phyloP scores from a whole-genome alignment of 768 basidiomycete species.

The Sistotremastrum niveocremeum region DNA sequence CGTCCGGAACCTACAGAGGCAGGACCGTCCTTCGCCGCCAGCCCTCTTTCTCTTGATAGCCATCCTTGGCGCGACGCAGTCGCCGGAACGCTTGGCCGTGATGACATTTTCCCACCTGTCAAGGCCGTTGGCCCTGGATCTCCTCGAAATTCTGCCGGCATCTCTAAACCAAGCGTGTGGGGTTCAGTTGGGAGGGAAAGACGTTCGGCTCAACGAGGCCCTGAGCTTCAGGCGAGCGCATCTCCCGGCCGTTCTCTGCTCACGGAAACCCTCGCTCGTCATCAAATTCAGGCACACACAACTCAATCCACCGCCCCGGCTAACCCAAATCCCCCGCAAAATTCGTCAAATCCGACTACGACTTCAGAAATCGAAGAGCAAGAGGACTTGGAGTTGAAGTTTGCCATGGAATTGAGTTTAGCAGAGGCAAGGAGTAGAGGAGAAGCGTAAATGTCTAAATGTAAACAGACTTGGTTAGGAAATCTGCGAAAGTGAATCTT shows the following conservation, averaged over 20 bases:
- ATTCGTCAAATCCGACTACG: neutral
- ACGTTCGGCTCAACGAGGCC: neutral
- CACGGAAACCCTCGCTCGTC: neutral
- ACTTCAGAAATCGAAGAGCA: conserved; percentile 16
- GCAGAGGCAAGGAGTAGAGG: conserved; percentile 39
- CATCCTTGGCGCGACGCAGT: neutral
- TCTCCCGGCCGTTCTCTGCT: neutral
- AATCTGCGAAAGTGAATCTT: neutral
- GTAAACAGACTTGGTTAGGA: neutral
- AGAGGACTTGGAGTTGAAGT: conserved; percentile 50
- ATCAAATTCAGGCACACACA: neutral
- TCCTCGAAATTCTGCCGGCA: neutral
- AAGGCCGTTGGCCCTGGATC: neutral
- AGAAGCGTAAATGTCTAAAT: conserved; percentile 7
- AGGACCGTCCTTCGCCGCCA: conserved; percentile 18
- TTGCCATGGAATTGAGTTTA: conserved; percentile 58
- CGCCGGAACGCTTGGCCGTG: neutral
- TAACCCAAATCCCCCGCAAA: neutral
- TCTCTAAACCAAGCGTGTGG: neutral
- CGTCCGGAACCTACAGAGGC: conserved; percentile 45
- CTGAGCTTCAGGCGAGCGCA: neutral
- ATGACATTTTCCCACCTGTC: neutral
- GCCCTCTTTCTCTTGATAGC: conserved; percentile 7
- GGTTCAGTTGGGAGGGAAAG: neutral
- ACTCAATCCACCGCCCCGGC: neutral